phyloP scores from a whole-genome alignment of 1,284 basidiomycete species.

The Cutaneotrichosporon cutaneum region DNA sequence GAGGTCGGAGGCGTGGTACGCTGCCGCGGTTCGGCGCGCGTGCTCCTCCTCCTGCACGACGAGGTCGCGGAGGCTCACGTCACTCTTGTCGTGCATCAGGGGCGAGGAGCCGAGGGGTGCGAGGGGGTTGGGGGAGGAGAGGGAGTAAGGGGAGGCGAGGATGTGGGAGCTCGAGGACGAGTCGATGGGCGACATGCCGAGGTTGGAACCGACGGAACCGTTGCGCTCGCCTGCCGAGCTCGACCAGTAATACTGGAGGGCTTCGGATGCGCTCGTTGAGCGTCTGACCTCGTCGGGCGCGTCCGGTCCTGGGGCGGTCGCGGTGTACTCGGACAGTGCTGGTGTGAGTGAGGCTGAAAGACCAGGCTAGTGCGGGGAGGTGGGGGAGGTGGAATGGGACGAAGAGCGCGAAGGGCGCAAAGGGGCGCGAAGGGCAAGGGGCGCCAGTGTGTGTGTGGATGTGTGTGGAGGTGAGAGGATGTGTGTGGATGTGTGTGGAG shows the following conservation, averaged over 20 bases:
- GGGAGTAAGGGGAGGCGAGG: slow-evolving; percentile 23
- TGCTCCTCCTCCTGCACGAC: slow-evolving; percentile 14
- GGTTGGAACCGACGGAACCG: slow-evolving; percentile 32
- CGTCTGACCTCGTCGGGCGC: slow-evolving; percentile 13
- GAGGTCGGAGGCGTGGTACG: not conserved
- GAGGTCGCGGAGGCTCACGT: slow-evolving; percentile 15
- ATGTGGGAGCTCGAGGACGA: slow-evolving; percentile 6
- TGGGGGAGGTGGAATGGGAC: not conserved
- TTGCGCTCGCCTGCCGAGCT: slow-evolving; percentile 42
- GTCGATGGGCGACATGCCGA: slow-evolving; percentile 28
- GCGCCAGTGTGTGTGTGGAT: too few relatives aligned
- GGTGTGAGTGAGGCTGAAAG: not conserved
- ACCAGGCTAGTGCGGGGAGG: not conserved
- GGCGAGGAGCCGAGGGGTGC: not conserved
- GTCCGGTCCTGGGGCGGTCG: not conserved
- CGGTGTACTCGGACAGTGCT: slow-evolving; percentile 22
- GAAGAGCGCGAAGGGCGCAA: not conserved
- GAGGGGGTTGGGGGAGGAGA: slow-evolving; percentile 21
- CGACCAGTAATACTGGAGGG: slow-evolving; percentile 49
- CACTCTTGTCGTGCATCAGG: slow-evolving; percentile 4
- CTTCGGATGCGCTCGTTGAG: slow-evolving; percentile 41
- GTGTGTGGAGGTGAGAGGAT: too few relatives aligned
- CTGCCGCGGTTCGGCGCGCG: not conserved
- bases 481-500: too few relatives aligned
- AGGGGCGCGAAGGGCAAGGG: not conserved